A percentile compares a stretch with the other conserved stretches of the same genome.
phyloP scores from a whole-genome alignment of 2,329 filamentous ascomycete species.

The Aspergillus flavus region DNA sequence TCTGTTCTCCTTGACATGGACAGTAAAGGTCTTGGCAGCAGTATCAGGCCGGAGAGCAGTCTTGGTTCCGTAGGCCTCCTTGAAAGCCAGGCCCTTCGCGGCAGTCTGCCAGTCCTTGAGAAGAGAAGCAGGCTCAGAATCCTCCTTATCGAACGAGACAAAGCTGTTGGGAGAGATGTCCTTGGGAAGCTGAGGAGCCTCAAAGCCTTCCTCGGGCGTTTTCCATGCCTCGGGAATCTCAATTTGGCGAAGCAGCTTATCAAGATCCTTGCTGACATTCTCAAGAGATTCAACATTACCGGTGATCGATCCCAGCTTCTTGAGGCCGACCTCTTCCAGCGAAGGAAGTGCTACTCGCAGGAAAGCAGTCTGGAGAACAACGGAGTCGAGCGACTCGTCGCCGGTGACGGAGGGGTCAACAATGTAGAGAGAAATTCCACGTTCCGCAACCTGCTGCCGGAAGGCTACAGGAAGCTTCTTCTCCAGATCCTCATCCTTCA shows the following conservation, averaged over 20 bases:
- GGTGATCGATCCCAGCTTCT: constrained; percentile 66
- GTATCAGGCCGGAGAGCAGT: constrained; percentile 80
- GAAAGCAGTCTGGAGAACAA: constrained; percentile 80
- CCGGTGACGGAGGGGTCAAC: constrained; percentile 72
- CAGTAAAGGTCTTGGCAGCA: constrained; percentile 79
- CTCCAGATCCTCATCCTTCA: constrained; percentile 87
- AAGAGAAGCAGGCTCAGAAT: constrained; percentile 66
- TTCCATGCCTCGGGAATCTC: constrained; percentile 82
- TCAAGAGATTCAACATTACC: constrained; percentile 65
- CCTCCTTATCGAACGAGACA: constrained; percentile 73
- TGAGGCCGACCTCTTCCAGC: constrained; percentile 61
- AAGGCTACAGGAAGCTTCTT: constrained; percentile 75
- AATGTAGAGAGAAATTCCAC: constrained; percentile 71
- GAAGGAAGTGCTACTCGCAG: constrained; percentile 73
- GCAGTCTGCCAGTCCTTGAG: constrained; percentile 79
- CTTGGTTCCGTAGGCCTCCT: constrained; percentile 84
- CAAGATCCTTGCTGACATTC: constrained; percentile 62
- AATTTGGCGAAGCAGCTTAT: constrained; percentile 69
- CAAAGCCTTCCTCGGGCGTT: constrained; percentile 58
- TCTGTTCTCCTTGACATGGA: constrained; percentile 93
- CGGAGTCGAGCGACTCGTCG: constrained; percentile 66
- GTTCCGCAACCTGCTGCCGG: constrained; percentile 71
- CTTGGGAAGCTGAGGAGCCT: constrained; percentile 54
- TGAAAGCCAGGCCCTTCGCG: constrained; percentile 88
- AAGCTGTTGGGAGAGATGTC: constrained; percentile 81